phyloP scores from a whole-genome alignment of 805 yeast genomes.

The Teunomyces stri region DNA sequence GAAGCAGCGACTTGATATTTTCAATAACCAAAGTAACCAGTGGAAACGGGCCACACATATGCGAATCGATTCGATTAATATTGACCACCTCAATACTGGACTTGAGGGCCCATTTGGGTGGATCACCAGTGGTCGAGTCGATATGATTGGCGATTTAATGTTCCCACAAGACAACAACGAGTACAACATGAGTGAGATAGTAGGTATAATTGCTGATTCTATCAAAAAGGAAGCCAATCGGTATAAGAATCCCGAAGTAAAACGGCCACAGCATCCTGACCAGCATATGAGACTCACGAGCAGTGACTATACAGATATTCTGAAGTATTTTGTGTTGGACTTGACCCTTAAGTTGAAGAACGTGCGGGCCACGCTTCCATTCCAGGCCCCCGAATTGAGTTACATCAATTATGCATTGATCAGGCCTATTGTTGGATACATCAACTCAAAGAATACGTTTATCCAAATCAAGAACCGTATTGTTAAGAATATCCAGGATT shows the following conservation, averaged over 20 bases:
- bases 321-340: slow-evolving; percentile 71
- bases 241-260: slow-evolving; percentile 32
- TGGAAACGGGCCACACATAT: slow-evolving; percentile 71
- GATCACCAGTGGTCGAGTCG: slow-evolving; percentile 91
- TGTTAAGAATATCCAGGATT: slow-evolving; percentile 74
- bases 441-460: slow-evolving; percentile 83
- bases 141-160: slow-evolving; percentile 87
- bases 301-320: slow-evolving; percentile 33
- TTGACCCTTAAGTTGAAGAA: slow-evolving; percentile 76
- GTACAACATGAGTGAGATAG: slow-evolving; percentile 45
- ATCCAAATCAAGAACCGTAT: slow-evolving; percentile 85
- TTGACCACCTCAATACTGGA: slow-evolving; percentile 89
- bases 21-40: slow-evolving; percentile 24
- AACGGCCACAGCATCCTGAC: slow-evolving; percentile 24
- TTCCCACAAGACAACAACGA: slow-evolving; percentile 66
- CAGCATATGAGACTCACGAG: slow-evolving; percentile 28
- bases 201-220: slow-evolving; percentile 45
- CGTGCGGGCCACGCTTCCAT: slow-evolving; percentile 85
- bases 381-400: slow-evolving; percentile 83
- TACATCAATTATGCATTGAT: slow-evolving; percentile 89
- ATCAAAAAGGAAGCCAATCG: slow-evolving; percentile 50
- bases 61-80: slow-evolving; percentile 78
- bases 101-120: slow-evolving; percentile 95
- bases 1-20: slow-evolving; percentile 58
- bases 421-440: slow-evolving; percentile 93